Conservation (phyloP, 176 grass and related monocot species). For the Triticum turgidum region DNA sequence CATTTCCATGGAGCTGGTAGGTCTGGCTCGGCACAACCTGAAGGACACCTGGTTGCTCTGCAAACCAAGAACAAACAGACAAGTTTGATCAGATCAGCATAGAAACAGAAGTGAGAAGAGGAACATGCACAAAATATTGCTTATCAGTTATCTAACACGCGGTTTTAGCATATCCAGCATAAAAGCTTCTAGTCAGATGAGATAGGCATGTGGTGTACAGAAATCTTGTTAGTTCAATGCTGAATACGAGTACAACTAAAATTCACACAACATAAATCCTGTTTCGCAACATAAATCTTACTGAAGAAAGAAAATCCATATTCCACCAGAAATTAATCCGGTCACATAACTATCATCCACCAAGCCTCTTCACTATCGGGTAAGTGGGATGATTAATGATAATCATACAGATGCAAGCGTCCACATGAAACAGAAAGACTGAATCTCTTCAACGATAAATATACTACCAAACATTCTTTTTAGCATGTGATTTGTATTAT, state of each 20-base stretch:
- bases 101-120: not conserved
- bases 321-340: not conserved
- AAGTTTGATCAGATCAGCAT: not conserved
- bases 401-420: not conserved
- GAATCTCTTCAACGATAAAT: not conserved
- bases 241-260: not conserved
- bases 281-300: not conserved
- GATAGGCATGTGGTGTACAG: not conserved
- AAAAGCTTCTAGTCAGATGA: not conserved
- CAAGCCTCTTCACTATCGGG: not conserved
- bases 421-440: not conserved
- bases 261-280: not conserved
- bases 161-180: not conserved
- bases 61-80: not conserved
- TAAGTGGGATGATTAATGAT: not conserved
- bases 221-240: not conserved
- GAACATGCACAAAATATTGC: not conserved
- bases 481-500: not conserved
- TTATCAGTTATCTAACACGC: not conserved
- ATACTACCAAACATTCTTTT: not conserved
- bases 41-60: conserved; percentile 85
- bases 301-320: not conserved
- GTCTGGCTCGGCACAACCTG: conserved; percentile 70
- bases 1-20: conserved; percentile 59
- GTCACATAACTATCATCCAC: not conserved